Base-by-base conservation (phyloP, 768 basidiomycete species). In the Dioszegia aurantiaca region DNA sequence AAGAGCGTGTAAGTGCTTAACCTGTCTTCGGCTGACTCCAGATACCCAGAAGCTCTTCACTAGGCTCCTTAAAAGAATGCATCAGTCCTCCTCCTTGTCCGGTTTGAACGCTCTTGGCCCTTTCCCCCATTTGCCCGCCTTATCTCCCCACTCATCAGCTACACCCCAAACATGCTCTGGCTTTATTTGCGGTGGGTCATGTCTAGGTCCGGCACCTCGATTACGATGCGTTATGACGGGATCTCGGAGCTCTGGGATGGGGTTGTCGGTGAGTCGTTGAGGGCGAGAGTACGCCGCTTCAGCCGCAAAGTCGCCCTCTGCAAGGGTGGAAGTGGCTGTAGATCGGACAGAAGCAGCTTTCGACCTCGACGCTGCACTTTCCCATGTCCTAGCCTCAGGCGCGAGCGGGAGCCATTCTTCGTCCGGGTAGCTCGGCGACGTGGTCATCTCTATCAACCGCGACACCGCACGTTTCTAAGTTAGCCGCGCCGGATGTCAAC, bases 1-100 rank as follows among this genome's bases (percentile, higher is more conserved):
- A 82, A 84, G 77, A 82, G 81, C 64, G 82, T 88, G 56, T 87
- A 59, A n/a, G 66, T n/a, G n/a, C n/a, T n/a, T n/a, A n/a, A n/a
- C n/a, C n/a, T n/a, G n/a, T n/a, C n/a, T n/a, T n/a, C n/a, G n/a
- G n/a, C n/a, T n/a, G n/a, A n/a, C n/a, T n/a, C n/a, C n/a, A n/a
- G n/a, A n/a, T n/a, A n/a, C n/a, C n/a, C n/a, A n/a, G n/a, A n/a
- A n/a, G 30, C 21, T 23, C 45, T 57, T 5, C 46, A 57, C 27
- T 48, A 44, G 41, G 23, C 52, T n/a, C n/a, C n/a, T n/a, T n/a
- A 39, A 16, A 17, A 41, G 4, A 54, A 55, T 55, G 54, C 54
- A 55, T 36, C 53, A 39, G 33, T 49, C n/a, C 3, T 19, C 26
- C 12, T 46, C 37, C 30, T 45, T 56, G 26, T 9, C 47, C 9